Base-by-base conservation (phyloP, 768 basidiomycete genomes). In the Termitomyces sp. region DNA sequence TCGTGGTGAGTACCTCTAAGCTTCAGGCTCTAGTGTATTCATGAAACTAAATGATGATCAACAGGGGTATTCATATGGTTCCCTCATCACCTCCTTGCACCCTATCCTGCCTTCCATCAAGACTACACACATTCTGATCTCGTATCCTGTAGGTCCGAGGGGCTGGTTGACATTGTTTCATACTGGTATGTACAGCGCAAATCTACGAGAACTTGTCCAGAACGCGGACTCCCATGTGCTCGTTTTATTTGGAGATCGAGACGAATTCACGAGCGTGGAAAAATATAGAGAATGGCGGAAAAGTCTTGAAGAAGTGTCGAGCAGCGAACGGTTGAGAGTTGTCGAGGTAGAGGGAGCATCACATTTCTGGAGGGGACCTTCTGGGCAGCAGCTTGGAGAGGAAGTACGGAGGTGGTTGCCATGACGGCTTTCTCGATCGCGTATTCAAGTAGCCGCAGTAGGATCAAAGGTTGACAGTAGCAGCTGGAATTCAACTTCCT, bases 11-110 rank as follows among this genome's bases (percentile, higher is more conserved):
- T 73, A 7, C 26, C 46, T 20, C n/a, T 30, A 9, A 33, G 33
- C 7, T 43, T 44, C n/a, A 26, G 38, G 44, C n/a, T n/a, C n/a
- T n/a, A n/a, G 54, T 38, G 10, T 3, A 20, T 26, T 30, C 11
- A 6, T 41, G 24, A n/a, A n/a, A 48, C 60, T 62, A 14, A 53
- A 62, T 30, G 45, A 52, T 32, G 28, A 32, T n/a, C n/a, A 32
- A 28, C 52, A 91, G 88, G 89, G 90, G 5, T 94, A 94, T 70
- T 93, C 91, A 10, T 76, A 92, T 76, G 91, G 91, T 1, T 83
- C 88, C 2, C 75, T 94, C 33, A 84, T 89, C 38, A 80, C 81
- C 11, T 88, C 88, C 8, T 71, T 88, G 59, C 83, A 84, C 56
- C 85, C 88, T 0, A 65, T 82, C 3, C 70, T 86, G 0, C 64